Evolutionary conservation across 169 alveolate species (phyloP).

Genomic region (Fabrea salina): DNA sequence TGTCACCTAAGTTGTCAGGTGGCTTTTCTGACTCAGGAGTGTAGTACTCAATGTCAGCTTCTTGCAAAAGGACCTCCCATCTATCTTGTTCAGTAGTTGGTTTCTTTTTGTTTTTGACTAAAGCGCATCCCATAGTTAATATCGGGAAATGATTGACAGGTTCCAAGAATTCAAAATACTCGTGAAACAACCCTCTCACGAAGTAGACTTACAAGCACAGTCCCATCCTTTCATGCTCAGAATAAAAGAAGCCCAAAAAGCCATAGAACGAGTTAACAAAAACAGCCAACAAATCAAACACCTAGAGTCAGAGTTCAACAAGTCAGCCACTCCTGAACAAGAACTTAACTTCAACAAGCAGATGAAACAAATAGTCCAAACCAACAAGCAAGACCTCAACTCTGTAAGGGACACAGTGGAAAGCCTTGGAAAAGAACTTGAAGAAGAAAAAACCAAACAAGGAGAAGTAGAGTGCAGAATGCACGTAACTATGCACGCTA

Average conservation of each 20-base stretch:
- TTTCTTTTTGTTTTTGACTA: not conserved
- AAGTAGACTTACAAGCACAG: not conserved
- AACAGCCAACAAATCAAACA: conserved; percentile 2
- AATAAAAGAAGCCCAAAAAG: not conserved
- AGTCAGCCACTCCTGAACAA: not conserved
- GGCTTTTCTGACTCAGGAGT: too few species aligned
- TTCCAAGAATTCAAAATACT: not conserved
- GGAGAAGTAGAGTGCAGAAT: not conserved
- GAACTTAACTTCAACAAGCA: not conserved
- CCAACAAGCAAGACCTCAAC: conserved; percentile 2
- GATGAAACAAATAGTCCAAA: not conserved
- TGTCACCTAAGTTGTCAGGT: too few species aligned
- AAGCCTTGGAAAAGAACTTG: not conserved
- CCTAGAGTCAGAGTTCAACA: not conserved
- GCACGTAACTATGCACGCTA: conserved; percentile 21
- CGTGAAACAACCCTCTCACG: not conserved
- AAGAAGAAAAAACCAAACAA: not conserved
- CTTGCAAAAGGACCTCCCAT: too few species aligned
- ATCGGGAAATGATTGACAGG: not conserved
- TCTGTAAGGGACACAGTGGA: conserved; percentile 15
- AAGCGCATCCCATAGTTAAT: not conserved
- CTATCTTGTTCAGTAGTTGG: too few species aligned
- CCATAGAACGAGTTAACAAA: not conserved
- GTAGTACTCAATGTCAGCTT: too few species aligned
- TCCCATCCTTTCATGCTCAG: not conserved